Conservation (phyloP, 2,329 filamentous ascomycete species). For the Colletotrichum tabaci region DNA sequence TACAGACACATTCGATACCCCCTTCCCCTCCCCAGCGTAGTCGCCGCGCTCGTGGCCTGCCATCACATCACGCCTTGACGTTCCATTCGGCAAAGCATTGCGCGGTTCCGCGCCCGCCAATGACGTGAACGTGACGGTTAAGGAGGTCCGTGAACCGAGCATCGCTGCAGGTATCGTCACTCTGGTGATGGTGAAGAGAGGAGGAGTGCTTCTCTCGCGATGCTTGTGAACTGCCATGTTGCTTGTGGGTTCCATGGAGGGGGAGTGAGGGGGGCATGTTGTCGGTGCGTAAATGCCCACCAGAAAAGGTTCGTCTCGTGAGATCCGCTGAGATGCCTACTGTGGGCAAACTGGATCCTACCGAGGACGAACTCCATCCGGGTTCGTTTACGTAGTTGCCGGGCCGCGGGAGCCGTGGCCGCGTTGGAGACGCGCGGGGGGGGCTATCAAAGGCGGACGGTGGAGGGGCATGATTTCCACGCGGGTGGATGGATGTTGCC, state of each 20-base stretch:
- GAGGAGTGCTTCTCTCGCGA: not conserved
- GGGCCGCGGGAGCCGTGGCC: not conserved
- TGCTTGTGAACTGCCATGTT: not conserved
- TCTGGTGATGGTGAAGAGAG: not conserved
- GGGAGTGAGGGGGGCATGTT: not conserved
- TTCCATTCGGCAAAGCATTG: not conserved
- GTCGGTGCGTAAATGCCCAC: not conserved
- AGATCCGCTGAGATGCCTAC: not conserved
- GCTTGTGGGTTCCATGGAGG: not conserved
- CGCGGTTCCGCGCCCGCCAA: not conserved
- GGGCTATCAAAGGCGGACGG: not conserved
- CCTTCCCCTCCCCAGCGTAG: not conserved
- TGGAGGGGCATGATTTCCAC: not conserved
- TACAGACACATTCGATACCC: not conserved
- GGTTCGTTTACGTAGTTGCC: not conserved
- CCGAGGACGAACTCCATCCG: not conserved
- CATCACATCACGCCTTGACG: not conserved
- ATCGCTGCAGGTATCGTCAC: not conserved
- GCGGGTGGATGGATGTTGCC: not conserved
- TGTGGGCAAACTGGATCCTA: not conserved
- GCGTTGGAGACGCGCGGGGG: not conserved
- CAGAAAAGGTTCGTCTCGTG: conserved; percentile 2
- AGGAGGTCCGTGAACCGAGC: not conserved
- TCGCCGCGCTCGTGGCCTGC: conserved; percentile 1
- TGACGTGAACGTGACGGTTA: not conserved